Conservation (phyloP, 257 asterid genomes). For the Handroanthus guayacan region DNA sequence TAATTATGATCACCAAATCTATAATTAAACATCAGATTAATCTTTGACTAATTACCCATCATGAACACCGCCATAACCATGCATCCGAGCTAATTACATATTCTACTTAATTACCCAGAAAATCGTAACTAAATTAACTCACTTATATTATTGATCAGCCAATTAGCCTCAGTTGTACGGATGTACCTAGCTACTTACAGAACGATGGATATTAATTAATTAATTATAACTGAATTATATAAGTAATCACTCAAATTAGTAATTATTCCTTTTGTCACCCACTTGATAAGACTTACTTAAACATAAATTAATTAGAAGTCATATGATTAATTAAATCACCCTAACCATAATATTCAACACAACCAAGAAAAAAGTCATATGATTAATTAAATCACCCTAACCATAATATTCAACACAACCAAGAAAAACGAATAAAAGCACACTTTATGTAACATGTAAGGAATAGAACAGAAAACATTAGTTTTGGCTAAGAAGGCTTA, state of each 20-base stretch:
- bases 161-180: no score
- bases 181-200: no score
- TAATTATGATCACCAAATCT: constrained; percentile 14
- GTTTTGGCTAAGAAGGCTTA: constrained; percentile 37
- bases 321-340: neutral
- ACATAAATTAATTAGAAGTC: no score
- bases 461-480: constrained; percentile 15
- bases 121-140: neutral
- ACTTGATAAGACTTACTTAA: no score
- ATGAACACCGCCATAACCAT: neutral
- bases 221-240: no score
- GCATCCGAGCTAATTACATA: neutral
- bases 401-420: neutral
- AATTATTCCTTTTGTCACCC: no score
- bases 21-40: neutral
- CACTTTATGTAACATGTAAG: constrained; percentile 41
- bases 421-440: neutral
- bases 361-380: no score
- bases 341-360: neutral
- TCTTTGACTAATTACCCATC: constrained; percentile 4
- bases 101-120: neutral
- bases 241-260: no score
- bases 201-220: no score
- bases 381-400: neutral
- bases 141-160: no score